These are phyloP conservation scores for Phaseolus lunatus DNA, from an alignment of 306 rosid genomes.

Conservation along the genomic window DNA sequence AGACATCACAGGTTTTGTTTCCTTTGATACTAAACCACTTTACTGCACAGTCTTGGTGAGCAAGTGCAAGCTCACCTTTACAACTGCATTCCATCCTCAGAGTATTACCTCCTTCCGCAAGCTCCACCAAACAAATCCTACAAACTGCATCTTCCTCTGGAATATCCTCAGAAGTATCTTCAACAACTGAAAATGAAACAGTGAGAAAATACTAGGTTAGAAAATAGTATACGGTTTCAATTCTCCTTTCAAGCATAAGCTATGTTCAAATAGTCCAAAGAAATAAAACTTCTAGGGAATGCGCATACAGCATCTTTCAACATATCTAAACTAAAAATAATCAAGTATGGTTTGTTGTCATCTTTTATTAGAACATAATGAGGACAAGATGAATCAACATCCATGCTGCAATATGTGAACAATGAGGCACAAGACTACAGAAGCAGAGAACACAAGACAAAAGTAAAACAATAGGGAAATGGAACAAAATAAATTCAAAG, in stretches of 20 bases:
- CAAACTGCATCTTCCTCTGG: constrained; percentile 89
- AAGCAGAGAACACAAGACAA: neutral
- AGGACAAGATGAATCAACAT: neutral
- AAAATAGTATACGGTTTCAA: neutral
- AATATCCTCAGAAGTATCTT: constrained; percentile 71
- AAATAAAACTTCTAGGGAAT: neutral
- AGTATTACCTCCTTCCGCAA: constrained; percentile 73
- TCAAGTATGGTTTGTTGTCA: neutral
- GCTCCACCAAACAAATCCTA: constrained; percentile 76
- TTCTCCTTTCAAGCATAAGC: neutral
- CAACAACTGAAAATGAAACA: constrained; percentile 50
- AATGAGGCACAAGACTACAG: neutral
- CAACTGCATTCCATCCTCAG: constrained; percentile 88
- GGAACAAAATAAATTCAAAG: constrained; percentile 1
- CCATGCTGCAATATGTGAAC: neutral
- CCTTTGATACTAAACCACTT: constrained; percentile 89
- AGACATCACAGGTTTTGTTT: constrained; percentile 77
- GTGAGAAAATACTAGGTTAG: constrained; percentile 1
- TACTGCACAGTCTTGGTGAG: constrained; percentile 83
- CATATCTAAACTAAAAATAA: neutral
- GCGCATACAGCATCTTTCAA: neutral
- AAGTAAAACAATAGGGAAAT: neutral
- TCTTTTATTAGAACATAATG: neutral
- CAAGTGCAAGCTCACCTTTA: constrained; percentile 88
- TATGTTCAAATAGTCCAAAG: neutral